These are phyloP conservation scores for Cyclotella sp. DNA, from an alignment of 108 stramenopile species.

Conservation along the genomic window DNA sequence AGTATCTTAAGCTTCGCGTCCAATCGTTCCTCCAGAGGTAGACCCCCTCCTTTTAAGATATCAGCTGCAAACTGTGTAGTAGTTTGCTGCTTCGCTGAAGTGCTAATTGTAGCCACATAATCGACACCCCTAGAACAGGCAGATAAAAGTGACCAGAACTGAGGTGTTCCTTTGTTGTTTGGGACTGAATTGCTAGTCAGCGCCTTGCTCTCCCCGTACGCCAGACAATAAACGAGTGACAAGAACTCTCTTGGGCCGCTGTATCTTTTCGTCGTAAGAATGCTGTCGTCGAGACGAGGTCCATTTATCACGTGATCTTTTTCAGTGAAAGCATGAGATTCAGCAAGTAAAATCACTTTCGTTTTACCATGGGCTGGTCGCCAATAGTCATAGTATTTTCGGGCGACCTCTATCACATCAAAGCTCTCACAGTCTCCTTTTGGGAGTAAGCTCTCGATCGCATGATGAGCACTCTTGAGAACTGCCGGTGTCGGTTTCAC, in stretches of 20 bases:
- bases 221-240: slow-evolving; percentile 48
- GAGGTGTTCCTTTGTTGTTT: slow-evolving; percentile 52
- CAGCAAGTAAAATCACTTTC: slow-evolving; percentile 52
- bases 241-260: slow-evolving; percentile 43
- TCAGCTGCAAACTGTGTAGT: slow-evolving; percentile 42
- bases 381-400: slow-evolving; percentile 52
- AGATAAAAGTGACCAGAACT: slow-evolving; percentile 57
- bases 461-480: slow-evolving; percentile 36
- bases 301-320: slow-evolving; percentile 22
- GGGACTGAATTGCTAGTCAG: neutral
- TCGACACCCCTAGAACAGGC: slow-evolving; percentile 50
- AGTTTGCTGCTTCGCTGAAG: slow-evolving; percentile 7
- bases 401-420: slow-evolving; percentile 40
- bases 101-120: slow-evolving; percentile 12
- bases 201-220: slow-evolving; percentile 49
- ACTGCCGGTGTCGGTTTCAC: slow-evolving; percentile 28
- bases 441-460: slow-evolving; percentile 36
- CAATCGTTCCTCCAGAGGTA: slow-evolving; percentile 38
- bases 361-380: slow-evolving; percentile 25
- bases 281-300: slow-evolving; percentile 21
- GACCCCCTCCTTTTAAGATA: slow-evolving; percentile 38
- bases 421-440: slow-evolving; percentile 48
- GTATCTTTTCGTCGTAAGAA: slow-evolving; percentile 22
- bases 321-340: slow-evolving; percentile 51
- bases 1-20: slow-evolving; percentile 47